These are phyloP conservation scores for Pichia sp. DNA, from an alignment of 1,139 yeast genomes.

Conservation along the genomic window DNA sequence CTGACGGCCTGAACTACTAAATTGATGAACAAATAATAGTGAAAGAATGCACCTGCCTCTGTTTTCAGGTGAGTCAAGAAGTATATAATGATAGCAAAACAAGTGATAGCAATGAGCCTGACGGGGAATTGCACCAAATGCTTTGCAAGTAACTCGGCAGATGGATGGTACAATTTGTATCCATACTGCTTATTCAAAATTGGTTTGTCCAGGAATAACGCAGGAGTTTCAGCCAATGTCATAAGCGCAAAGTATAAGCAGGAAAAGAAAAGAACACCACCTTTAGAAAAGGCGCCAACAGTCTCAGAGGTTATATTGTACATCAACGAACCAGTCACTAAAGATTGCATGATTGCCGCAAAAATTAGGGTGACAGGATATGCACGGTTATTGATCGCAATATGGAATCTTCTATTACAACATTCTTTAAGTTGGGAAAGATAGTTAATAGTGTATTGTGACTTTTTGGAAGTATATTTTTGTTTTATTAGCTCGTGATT, in stretches of 20 bases:
- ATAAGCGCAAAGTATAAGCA: constrained; percentile 40
- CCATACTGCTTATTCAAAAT: constrained; percentile 42
- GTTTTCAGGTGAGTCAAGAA: constrained; percentile 41
- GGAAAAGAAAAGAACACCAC: constrained; percentile 40
- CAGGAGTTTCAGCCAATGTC: constrained; percentile 40
- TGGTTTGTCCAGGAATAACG: constrained; percentile 40
- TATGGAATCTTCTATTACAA: constrained; percentile 44
- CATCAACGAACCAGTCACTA: constrained; percentile 39
- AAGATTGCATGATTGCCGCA: constrained; percentile 43
- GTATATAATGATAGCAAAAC: constrained; percentile 37
- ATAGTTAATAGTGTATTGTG: constrained; percentile 44
- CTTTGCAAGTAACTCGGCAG: constrained; percentile 45
- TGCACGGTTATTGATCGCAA: constrained; percentile 45
- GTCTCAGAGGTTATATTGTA: constrained; percentile 35
- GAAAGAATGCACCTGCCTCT: constrained; percentile 41
- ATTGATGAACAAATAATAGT: constrained; percentile 39
- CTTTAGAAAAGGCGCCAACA: constrained; percentile 37
- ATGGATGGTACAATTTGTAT: constrained; percentile 42
- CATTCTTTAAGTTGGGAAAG: constrained; percentile 44
- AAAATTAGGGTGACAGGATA: constrained; percentile 43
- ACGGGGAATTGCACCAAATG: constrained; percentile 39
- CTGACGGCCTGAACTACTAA: constrained; percentile 39
- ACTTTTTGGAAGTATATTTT: constrained; percentile 32
- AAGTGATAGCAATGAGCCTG: constrained; percentile 33
- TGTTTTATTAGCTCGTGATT: constrained; percentile 35